A percentile compares a stretch with the other conserved stretches of the same genome.
phyloP scores from a whole-genome alignment of 345 rosid genomes.

The Hibiscus mutabilis region DNA sequence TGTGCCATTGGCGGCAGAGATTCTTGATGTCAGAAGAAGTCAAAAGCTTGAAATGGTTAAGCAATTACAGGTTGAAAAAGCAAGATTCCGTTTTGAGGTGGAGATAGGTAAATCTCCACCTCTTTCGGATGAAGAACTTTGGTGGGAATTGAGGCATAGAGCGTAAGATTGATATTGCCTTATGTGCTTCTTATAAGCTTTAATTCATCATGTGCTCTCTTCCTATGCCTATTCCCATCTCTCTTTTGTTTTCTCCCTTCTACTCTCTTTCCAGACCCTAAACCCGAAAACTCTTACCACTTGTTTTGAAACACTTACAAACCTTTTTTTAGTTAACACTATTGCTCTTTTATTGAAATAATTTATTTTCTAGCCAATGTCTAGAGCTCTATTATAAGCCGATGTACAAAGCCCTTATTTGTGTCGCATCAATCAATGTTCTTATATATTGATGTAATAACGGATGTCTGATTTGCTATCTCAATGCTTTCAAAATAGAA shows the following conservation, averaged over 20 bases:
- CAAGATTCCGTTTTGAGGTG: slow-evolving; percentile 71
- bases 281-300: background rate
- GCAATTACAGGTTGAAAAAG: slow-evolving; percentile 62
- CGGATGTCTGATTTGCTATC: background rate
- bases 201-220: background rate
- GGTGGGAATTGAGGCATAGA: slow-evolving; percentile 87
- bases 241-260: background rate
- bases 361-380: background rate
- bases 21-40: slow-evolving; percentile 69
- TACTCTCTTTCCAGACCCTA: background rate
- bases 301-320: background rate
- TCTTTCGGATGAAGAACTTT: slow-evolving; percentile 81
- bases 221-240: background rate
- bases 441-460: background rate
- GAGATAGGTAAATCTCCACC: slow-evolving; percentile 96
- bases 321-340: background rate
- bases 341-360: background rate
- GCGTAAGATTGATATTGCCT: slow-evolving; percentile 48
- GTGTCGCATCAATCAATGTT: background rate
- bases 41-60: slow-evolving; percentile 89
- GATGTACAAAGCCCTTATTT: background rate
- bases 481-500: background rate
- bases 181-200: background rate
- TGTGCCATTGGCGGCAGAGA: slow-evolving; percentile 87
- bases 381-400: background rate